These are phyloP conservation scores for Pyrrhoderma lamaoense DNA, from an alignment of 1,284 basidiomycete species.

Conservation along the genomic window DNA sequence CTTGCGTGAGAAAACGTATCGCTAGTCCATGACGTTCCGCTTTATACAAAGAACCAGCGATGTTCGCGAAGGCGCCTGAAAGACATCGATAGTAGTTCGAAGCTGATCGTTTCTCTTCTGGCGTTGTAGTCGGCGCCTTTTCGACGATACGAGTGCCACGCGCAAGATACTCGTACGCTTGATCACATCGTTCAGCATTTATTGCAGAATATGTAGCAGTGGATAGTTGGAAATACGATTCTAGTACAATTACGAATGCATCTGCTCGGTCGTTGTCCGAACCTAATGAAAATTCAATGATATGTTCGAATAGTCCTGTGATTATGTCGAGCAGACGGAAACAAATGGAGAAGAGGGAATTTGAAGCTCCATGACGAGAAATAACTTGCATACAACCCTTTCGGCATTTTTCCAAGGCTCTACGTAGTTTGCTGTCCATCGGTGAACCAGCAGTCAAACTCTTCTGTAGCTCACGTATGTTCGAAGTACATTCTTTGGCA, in stretches of 20 bases:
- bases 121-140: slow-evolving; percentile 15
- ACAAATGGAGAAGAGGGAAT: not conserved
- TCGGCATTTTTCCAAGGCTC: slow-evolving; percentile 53
- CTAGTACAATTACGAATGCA: slow-evolving; percentile 37
- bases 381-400: slow-evolving; percentile 39
- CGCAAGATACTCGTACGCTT: slow-evolving; percentile 41
- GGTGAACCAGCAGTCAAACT: not conserved
- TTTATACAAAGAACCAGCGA: slow-evolving; percentile 59
- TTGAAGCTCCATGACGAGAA: not conserved
- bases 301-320: slow-evolving; percentile 22
- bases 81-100: slow-evolving; percentile 58
- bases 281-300: slow-evolving; percentile 20
- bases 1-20: slow-evolving; percentile 56
- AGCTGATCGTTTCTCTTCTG: slow-evolving; percentile 19
- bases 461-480: slow-evolving; percentile 1
- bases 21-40: slow-evolving; percentile 50
- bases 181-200: slow-evolving; percentile 45
- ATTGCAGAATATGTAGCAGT: slow-evolving; percentile 37
- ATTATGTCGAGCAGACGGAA: slow-evolving; percentile 16
- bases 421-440: slow-evolving; percentile 35
- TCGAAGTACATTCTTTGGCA: not conserved
- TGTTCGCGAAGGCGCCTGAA: slow-evolving; percentile 59
- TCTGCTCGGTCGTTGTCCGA: slow-evolving; percentile 25
- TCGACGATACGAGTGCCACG: slow-evolving; percentile 35
- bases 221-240: slow-evolving; percentile 55